Base-by-base conservation (phyloP, 1,284 basidiomycete species). In the Lignosus rhinocerotis region DNA sequence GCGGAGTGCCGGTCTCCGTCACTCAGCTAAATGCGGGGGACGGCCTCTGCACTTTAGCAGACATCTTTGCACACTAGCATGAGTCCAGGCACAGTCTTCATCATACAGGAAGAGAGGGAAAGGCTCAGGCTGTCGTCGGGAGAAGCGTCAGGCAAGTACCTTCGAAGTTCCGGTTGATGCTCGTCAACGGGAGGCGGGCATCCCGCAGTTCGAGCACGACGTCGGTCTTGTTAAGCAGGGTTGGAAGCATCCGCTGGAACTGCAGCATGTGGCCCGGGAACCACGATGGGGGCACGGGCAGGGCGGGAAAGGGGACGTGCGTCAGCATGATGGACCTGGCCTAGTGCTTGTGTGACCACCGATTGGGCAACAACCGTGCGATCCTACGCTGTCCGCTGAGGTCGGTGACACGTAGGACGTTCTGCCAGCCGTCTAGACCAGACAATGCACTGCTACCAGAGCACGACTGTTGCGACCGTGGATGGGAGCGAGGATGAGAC, bases 251-350 rank as follows among this genome's bases (percentile, higher is more conserved):
- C 61, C 87, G 83, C 55, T 90, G 83, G 66, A 95, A 96, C 70
- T 88, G 83, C 73, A 88, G 89, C 96, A 98, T 99, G 76, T 99
- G 96, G 10, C 97, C 96, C 30, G 93, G 92, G 74, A 92, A 97
- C 96, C 96, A 98, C 77, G 94, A 95, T 53, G 92, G 90, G n/a
- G 93, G 86, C 50, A 77, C 73, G 49, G 90, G 89, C 43, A 92
- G 77, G 52, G 74, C 68, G 61, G 88, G 88, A 64, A 81, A 74
- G 36, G 76, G 74, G 58, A 85, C 73, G 62, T 77, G 75, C 58
- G 74, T 70, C 62, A 82, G 70, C 76, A 77, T 78, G 58, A 58
- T 50, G 45, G 42, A 39, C 50, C 51, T 25, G 46, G 30, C 30
- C 30, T 41, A 16, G 11, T 30, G 25, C 48, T 19, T 11, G 34